These are phyloP conservation scores for Aspergillus egyptiacus DNA, from an alignment of 495 filamentous ascomycete species.

Conservation along the genomic window DNA sequence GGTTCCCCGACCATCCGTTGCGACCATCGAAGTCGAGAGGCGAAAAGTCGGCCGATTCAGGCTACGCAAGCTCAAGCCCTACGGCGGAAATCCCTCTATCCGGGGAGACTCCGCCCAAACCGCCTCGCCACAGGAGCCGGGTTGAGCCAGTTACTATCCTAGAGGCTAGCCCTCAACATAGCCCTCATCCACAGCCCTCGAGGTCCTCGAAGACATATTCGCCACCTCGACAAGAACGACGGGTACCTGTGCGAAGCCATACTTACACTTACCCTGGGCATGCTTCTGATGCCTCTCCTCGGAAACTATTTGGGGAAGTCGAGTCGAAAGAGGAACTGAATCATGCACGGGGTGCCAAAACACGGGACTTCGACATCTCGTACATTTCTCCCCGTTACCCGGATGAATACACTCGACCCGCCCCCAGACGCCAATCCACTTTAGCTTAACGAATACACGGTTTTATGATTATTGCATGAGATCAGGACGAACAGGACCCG, in stretches of 20 bases:
- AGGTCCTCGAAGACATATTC: slow-evolving; percentile 16
- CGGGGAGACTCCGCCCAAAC: slow-evolving; percentile 26
- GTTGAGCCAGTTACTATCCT: slow-evolving; percentile 27
- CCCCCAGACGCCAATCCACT: slow-evolving; percentile 24
- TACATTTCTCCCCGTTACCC: neutral
- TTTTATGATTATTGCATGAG: slow-evolving; percentile 17
- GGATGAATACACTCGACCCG: slow-evolving; percentile 18
- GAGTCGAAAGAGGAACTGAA: slow-evolving; percentile 14
- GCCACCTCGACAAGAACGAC: slow-evolving; percentile 17
- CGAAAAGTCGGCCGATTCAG: slow-evolving; percentile 41
- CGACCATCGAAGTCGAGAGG: slow-evolving; percentile 33
- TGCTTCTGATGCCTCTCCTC: slow-evolving; percentile 7
- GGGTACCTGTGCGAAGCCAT: slow-evolving; percentile 15
- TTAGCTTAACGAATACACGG: slow-evolving; percentile 19
- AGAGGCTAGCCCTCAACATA: slow-evolving; percentile 32
- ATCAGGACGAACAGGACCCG: neutral
- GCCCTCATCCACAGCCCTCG: slow-evolving; percentile 15
- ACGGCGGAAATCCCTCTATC: slow-evolving; percentile 32
- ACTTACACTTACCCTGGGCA: slow-evolving; percentile 20
- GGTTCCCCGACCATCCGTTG: slow-evolving; percentile 17
- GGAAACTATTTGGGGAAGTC: slow-evolving; percentile 17
- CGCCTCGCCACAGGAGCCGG: slow-evolving; percentile 32
- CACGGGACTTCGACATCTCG: slow-evolving; percentile 9
- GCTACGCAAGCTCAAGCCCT: slow-evolving; percentile 38
- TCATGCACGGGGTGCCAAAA: slow-evolving; percentile 12